These are phyloP conservation scores for Cryphonectria naterciae DNA, from an alignment of 2,329 filamentous ascomycete genomes.

Conservation along the genomic window DNA sequence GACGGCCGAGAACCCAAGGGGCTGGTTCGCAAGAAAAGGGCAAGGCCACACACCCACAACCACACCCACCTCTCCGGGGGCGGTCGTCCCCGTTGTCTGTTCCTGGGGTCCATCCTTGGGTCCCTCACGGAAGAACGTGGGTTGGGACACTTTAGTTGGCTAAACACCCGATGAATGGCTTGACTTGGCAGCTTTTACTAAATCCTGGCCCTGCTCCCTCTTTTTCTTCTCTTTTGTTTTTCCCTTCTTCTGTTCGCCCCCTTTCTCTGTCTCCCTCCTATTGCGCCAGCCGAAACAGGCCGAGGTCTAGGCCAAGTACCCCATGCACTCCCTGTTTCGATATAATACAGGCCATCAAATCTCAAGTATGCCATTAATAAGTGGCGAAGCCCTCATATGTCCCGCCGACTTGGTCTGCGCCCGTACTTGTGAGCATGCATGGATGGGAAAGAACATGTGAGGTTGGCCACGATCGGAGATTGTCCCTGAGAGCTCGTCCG, in stretches of 20 bases:
- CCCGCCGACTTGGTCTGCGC: neutral
- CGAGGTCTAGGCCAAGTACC: neutral
- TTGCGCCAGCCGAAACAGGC: neutral
- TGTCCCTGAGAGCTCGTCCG: neutral
- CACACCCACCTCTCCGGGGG: neutral
- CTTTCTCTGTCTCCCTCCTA: neutral
- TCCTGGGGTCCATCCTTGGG: neutral
- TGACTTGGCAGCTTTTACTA: neutral
- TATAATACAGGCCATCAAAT: neutral
- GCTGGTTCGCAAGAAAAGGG: neutral
- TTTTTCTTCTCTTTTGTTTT: neutral
- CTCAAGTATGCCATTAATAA: neutral
- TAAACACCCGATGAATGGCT: neutral
- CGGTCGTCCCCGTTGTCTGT: neutral
- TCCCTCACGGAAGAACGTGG: neutral
- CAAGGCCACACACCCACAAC: neutral
- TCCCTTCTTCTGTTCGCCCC: neutral
- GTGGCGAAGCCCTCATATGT: neutral
- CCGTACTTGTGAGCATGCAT: neutral
- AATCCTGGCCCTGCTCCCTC: neutral
- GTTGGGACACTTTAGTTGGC: neutral
- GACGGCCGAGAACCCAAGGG: neutral
- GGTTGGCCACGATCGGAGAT: neutral
- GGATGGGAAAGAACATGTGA: neutral
- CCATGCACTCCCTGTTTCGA: neutral